Evolutionary conservation across 768 basidiomycete genomes (phyloP).

Genomic region (Calocera viscosa): DNA sequence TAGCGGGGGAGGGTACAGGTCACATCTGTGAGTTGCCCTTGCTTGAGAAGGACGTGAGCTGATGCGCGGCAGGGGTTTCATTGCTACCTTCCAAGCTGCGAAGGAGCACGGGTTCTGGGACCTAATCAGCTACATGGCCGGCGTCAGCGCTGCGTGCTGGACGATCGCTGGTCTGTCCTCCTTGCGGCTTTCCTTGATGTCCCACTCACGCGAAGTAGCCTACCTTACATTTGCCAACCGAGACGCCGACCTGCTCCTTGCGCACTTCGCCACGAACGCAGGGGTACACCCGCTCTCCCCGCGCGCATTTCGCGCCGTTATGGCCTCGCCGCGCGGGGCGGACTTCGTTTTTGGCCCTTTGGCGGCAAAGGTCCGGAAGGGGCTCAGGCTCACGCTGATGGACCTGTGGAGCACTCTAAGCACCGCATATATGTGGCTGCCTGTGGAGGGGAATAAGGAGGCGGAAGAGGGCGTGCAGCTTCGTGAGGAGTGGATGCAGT

Average conservation of each 20-base stretch:
- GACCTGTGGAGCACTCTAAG: neutral
- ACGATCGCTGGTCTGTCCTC: neutral
- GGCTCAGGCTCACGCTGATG: neutral
- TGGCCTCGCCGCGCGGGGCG: neutral
- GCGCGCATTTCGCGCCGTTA: neutral
- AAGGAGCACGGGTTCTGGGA: neutral
- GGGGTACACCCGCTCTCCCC: neutral
- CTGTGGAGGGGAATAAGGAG: neutral
- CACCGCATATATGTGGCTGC: neutral
- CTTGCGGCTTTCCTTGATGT: neutral
- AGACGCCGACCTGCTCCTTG: neutral
- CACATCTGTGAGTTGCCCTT: neutral
- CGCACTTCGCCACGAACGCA: neutral
- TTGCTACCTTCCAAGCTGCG: neutral
- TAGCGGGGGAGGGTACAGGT: neutral
- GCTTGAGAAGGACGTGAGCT: neutral
- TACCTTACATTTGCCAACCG: neutral
- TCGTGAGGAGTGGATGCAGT: neutral
- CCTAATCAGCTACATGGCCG: neutral
- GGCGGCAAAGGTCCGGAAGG: neutral
- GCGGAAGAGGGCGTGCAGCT: neutral
- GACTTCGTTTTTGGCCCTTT: neutral
- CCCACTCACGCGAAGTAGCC: neutral
- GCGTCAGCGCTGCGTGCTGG: slow-evolving; percentile 1
- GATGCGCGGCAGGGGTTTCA: neutral